Conservation (phyloP, 352 stramenopile species). For the Globisporangium orthogonon region DNA sequence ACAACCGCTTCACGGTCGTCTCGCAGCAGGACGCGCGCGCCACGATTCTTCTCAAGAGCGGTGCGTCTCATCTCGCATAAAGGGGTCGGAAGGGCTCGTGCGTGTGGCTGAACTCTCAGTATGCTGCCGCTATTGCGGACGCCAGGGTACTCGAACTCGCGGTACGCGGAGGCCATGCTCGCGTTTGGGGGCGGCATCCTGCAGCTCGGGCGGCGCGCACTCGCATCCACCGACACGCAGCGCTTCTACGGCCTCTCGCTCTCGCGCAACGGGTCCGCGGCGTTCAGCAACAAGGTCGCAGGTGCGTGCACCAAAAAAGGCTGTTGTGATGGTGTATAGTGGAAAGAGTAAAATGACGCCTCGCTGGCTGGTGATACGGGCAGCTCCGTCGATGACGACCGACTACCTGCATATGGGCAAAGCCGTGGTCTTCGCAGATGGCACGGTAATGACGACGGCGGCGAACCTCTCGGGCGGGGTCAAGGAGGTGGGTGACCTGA, state of each 20-base stretch:
- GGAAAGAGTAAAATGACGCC: background rate
- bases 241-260: slow-evolving; percentile 68
- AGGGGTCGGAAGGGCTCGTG: background rate
- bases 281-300: slow-evolving; percentile 59
- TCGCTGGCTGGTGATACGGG: background rate
- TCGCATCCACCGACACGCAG: slow-evolving; percentile 41
- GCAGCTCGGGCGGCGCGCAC: slow-evolving; percentile 45
- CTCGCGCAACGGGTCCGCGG: slow-evolving; percentile 54
- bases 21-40: slow-evolving; percentile 48
- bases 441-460: slow-evolving; percentile 74
- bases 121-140: background rate
- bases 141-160: slow-evolving; percentile 64
- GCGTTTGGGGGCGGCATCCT: slow-evolving; percentile 58
- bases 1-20: slow-evolving; percentile 78
- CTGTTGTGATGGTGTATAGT: background rate
- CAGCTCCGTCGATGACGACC: slow-evolving; percentile 52
- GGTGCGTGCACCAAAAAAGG: slow-evolving; percentile 18
- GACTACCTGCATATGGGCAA: slow-evolving; percentile 62
- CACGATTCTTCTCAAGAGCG: slow-evolving; percentile 78
- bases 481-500: slow-evolving; percentile 69
- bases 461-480: slow-evolving; percentile 70
- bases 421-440: slow-evolving; percentile 66
- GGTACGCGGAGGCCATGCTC: slow-evolving; percentile 66
- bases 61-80: slow-evolving; percentile 13
- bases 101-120: background rate